phyloP scores from a whole-genome alignment of 768 basidiomycete species.

The Tricholoma furcatifolium region DNA sequence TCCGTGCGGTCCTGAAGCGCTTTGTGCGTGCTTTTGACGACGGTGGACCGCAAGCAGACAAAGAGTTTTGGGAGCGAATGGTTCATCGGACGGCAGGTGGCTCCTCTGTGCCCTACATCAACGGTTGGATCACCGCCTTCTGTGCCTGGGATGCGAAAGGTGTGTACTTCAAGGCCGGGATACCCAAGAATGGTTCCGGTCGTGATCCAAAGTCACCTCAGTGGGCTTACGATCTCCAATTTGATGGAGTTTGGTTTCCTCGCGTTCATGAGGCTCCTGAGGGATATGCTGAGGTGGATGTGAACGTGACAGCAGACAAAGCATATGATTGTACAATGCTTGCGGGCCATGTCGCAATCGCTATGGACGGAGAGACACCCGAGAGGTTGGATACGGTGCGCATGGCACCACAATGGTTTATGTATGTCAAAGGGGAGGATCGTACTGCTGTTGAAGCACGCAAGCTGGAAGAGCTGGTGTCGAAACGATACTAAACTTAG shows the following conservation, averaged over 20 bases:
- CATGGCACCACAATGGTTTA: slow-evolving; percentile 20
- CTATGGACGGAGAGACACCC: neutral
- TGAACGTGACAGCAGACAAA: slow-evolving; percentile 3
- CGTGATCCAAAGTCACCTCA: neutral
- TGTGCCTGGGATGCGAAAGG: slow-evolving; percentile 11
- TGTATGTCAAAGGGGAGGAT: slow-evolving; percentile 16
- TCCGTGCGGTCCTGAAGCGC: slow-evolving; percentile 18
- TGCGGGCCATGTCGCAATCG: slow-evolving; percentile 19
- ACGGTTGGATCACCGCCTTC: slow-evolving; percentile 12
- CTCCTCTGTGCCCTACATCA: neutral
- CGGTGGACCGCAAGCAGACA: slow-evolving; percentile 1
- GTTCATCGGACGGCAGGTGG: slow-evolving; percentile 1
- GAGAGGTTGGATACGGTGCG: slow-evolving; percentile 17
- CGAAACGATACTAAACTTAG: too few relatives aligned
- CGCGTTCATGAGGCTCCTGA: neutral
- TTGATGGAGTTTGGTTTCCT: slow-evolving; percentile 3
- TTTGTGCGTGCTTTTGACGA: slow-evolving; percentile 20
- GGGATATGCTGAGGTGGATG: slow-evolving; percentile 9
- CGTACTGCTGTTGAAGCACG: too few relatives aligned
- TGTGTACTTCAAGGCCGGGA: neutral
- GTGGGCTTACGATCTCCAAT: neutral
- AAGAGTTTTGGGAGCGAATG: slow-evolving; percentile 9
- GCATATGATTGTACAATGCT: slow-evolving; percentile 20
- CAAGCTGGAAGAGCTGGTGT: too few relatives aligned
- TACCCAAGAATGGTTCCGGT: neutral